Evolutionary conservation across 83 land plant genomes (phyloP).

Genomic region (Thuja plicata): DNA sequence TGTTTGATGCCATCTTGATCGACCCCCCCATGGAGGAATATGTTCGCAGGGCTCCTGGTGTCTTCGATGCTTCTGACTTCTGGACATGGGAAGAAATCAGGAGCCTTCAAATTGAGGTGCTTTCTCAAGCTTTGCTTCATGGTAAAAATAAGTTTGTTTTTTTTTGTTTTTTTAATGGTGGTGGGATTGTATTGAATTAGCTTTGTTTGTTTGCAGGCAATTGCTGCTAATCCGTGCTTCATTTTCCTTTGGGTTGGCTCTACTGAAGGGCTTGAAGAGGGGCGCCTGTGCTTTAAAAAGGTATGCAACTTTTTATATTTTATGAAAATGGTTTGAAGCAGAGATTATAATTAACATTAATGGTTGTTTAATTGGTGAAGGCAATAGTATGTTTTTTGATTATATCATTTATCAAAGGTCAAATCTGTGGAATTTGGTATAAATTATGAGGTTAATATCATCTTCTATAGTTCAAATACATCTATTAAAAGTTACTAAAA

Average conservation of each 20-base stretch:
- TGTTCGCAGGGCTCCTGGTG: conserved; percentile 94
- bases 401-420: no score
- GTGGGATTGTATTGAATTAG: not conserved
- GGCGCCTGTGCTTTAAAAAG: not conserved
- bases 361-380: no score
- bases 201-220: not conserved
- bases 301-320: not conserved
- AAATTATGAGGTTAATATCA: no score
- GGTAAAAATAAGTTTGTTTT: not conserved
- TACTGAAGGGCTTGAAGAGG: conserved; percentile 1
- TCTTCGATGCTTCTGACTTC: conserved; percentile 82
- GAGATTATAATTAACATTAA: no score
- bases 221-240: conserved; percentile 6
- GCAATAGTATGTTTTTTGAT: no score
- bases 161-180: no score
- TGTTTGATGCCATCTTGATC: conserved; percentile 94
- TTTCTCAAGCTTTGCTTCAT: not conserved
- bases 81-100: conserved; percentile 89
- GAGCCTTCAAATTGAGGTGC: conserved; percentile 87
- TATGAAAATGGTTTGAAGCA: no score
- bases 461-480: no score
- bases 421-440: no score
- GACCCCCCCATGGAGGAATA: conserved; percentile 99
- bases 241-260: conserved; percentile 15
- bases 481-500: no score